phyloP scores from a whole-genome alignment of 2,329 filamentous ascomycete genomes.

The Hortaea sp. region DNA sequence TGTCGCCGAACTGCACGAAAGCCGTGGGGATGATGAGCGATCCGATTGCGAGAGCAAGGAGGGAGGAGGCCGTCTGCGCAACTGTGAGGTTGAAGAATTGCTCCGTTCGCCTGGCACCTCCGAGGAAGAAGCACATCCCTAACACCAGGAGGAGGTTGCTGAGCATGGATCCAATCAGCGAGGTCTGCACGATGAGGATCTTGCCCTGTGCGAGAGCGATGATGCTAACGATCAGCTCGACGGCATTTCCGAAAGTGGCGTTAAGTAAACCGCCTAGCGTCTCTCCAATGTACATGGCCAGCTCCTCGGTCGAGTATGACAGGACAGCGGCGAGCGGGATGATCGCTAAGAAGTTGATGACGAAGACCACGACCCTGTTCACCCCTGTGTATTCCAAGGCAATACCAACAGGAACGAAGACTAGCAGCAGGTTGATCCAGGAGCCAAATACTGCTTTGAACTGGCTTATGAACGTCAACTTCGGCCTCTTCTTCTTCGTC shows the following conservation, averaged over 20 bases:
- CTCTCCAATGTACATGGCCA: conserved; percentile 68
- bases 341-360: conserved; percentile 90
- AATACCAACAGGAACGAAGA: conserved; percentile 69
- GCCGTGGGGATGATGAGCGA: conserved; percentile 84
- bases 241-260: conserved; percentile 67
- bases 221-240: conserved; percentile 52
- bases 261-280: conserved; percentile 82
- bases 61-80: conserved; percentile 75
- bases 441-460: conserved; percentile 67
- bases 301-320: conserved; percentile 81
- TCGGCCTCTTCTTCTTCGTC: conserved; percentile 18
- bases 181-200: conserved; percentile 82
- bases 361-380: conserved; percentile 53
- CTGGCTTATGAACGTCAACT: conserved; percentile 36
- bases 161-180: conserved; percentile 80
- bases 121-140: conserved; percentile 88
- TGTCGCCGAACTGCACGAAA: conserved; percentile 27
- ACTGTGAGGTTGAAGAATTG: conserved; percentile 90
- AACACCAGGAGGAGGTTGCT: conserved; percentile 83
- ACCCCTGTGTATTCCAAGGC: conserved; percentile 56
- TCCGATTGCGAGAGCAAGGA: conserved; percentile 69
- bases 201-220: conserved; percentile 67
- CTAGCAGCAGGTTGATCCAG: conserved; percentile 74
- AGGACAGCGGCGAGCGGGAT: conserved; percentile 81
- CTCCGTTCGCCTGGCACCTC: conserved; percentile 62